A percentile compares a stretch with the other conserved stretches of the same genome.
phyloP scores from a whole-genome alignment of 768 basidiomycete genomes.

The Coprinellus micaceus region DNA sequence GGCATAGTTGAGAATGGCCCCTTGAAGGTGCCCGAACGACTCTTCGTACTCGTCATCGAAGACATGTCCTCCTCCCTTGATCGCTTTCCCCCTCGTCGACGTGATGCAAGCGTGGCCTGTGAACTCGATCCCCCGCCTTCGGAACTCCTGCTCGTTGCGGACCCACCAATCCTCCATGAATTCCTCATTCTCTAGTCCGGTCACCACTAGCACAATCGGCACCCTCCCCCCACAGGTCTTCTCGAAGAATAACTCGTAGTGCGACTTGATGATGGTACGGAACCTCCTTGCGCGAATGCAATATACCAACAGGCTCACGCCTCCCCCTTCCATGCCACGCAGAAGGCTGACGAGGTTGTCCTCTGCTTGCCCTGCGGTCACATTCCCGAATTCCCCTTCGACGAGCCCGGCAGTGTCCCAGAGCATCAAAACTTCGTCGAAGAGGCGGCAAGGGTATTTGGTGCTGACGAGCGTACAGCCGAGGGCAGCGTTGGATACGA shows the following conservation, averaged over 20 bases:
- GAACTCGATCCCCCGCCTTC: conserved; percentile 1
- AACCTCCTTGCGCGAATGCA: conserved; percentile 11
- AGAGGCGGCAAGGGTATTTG: conserved; percentile 23
- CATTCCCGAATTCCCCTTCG: conserved; percentile 25
- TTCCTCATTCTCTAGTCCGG: conserved; percentile 9
- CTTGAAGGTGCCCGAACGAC: neutral
- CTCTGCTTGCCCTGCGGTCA: conserved; percentile 16
- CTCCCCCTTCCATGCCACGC: neutral
- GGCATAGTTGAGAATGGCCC: neutral
- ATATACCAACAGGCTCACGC: neutral
- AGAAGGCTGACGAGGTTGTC: conserved; percentile 15
- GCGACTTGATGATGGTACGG: conserved; percentile 10
- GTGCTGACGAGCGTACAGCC: conserved; percentile 32
- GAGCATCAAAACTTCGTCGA: conserved; percentile 21
- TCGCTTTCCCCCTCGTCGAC: conserved; percentile 12
- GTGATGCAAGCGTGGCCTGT: conserved; percentile 11
- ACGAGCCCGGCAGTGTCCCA: conserved; percentile 39
- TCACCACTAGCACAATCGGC: conserved; percentile 10
- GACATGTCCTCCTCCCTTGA: conserved; percentile 8
- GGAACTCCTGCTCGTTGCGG: conserved; percentile 8
- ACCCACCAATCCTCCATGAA: conserved; percentile 9
- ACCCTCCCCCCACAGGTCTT: conserved; percentile 5
- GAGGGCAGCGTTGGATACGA: conserved; percentile 26
- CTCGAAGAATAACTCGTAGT: conserved; percentile 11
- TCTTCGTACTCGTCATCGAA: conserved; percentile 18